Conservation (phyloP, 495 filamentous ascomycete species). For the Extremus antarcticus region DNA sequence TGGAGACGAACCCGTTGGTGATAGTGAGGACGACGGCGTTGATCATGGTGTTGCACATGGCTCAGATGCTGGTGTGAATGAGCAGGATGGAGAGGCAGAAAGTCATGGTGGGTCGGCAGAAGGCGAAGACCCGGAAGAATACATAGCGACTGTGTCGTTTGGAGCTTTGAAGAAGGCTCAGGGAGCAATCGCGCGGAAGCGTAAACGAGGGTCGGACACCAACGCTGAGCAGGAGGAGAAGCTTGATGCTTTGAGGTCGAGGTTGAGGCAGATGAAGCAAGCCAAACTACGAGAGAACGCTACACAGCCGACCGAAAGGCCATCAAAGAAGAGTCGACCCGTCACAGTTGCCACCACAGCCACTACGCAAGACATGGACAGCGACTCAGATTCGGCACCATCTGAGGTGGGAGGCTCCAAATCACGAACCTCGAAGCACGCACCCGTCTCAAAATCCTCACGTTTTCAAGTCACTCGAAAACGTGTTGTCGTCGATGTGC, state of each 20-base stretch:
- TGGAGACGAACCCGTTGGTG: constrained; percentile 17
- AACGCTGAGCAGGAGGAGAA: constrained; percentile 23
- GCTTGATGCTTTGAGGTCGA: constrained; percentile 23
- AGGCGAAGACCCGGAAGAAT: constrained; percentile 29
- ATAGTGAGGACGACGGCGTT: constrained; percentile 22
- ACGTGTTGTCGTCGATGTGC: constrained; percentile 53
- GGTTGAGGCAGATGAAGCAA: constrained; percentile 25
- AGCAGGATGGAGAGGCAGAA: constrained; percentile 20
- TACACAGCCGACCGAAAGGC: neutral
- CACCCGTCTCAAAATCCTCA: constrained; percentile 66
- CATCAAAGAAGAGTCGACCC: constrained; percentile 1
- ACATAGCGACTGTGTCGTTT: constrained; percentile 55
- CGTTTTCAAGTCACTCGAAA: constrained; percentile 72
- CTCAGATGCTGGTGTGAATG: constrained; percentile 10
- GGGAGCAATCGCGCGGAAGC: constrained; percentile 47
- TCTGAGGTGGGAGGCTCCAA: constrained; percentile 15
- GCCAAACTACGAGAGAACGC: constrained; percentile 7
- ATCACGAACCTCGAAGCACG: constrained; percentile 71
- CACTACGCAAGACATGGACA: constrained; percentile 25
- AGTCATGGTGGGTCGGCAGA: constrained; percentile 26
- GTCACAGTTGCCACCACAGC: neutral
- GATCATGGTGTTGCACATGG: neutral
- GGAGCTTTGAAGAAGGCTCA: constrained; percentile 80
- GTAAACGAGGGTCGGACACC: constrained; percentile 34
- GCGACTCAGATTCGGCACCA: constrained; percentile 31